Evolutionary conservation across 2,329 filamentous ascomycete genomes (phyloP), one percentile per base, ranked within the genome.

Genomic region (Aureobasidium sp.): DNA sequence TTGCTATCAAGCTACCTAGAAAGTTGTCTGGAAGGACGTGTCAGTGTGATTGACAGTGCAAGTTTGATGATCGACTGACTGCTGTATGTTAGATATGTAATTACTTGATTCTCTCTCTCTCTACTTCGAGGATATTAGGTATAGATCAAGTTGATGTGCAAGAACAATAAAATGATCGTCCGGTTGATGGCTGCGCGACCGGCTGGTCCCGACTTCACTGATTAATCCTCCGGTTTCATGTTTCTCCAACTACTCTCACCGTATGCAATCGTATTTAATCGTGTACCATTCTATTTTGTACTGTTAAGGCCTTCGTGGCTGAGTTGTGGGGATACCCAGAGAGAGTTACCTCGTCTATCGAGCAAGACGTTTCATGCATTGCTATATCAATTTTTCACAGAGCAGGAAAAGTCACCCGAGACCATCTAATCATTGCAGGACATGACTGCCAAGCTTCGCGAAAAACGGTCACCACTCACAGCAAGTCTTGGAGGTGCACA

Each of bases 151-250:
- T 14, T 6, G 36, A 20, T 41, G 34, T 17, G 17, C 36, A 29
- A 53, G 34, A 53, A 53, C 12, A 57, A 57, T 45, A 45, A 17
- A 22, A 17, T 3, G 53, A 45, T 57, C 53, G 29, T 2, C 53
- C 53, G 53, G 53, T 5, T 45, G 41, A 41, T 57, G 53, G 53
- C 53, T 57, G 53, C 29, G 45, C 53, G 17, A 15, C 25, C 53
- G 53, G 53, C 39, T 57, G 53, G 39, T 57, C n/a, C 53, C 53
- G 41, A 27, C 53, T 25, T 17, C 29, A 14, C n/a, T 56, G 53
- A 56, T 56, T 44, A 56, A 44, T 42, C 17, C 36, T 22, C 25
- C 39, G 41, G 53, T 57, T 57, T 57, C 53, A 57, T 41, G n/a
- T 45, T 45, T 39, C 9, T 57, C 25, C 29, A 45, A 34, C 41